A percentile compares a stretch with the other conserved stretches of the same genome.
These are phyloP conservation scores for Pythium aristosporum DNA, from an alignment of 352 stramenopile genomes.

Conservation along the genomic window DNA sequence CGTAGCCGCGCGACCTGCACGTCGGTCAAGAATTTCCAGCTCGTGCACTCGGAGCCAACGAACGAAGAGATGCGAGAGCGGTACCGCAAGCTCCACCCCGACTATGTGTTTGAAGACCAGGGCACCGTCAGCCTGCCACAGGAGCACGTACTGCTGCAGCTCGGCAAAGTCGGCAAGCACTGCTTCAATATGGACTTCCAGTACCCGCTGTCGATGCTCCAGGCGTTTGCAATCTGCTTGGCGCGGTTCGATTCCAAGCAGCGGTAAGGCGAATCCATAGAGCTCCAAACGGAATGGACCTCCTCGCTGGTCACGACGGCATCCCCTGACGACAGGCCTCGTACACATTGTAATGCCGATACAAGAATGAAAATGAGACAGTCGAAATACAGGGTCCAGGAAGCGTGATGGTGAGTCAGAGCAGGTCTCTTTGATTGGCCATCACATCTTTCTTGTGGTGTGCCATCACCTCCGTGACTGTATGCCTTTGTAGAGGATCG, in stretches of 20 bases:
- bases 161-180: constrained; percentile 89
- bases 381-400: no score
- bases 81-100: constrained; percentile 67
- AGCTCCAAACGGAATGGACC: neutral
- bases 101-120: constrained; percentile 81
- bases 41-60: constrained; percentile 81
- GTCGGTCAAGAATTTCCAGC: constrained; percentile 93
- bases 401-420: no score
- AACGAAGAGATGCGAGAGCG: constrained; percentile 70
- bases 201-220: constrained; percentile 90
- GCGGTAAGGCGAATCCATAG: constrained; percentile 28
- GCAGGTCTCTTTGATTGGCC: no score
- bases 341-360: no score
- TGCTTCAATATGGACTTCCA: constrained; percentile 96
- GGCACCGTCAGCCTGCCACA: constrained; percentile 81
- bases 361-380: no score
- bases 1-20: constrained; percentile 87
- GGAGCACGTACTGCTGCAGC: constrained; percentile 80
- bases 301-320: neutral
- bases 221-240: constrained; percentile 92
- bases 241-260: constrained; percentile 91
- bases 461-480: no score
- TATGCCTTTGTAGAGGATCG: no score
- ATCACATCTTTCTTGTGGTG: no score
- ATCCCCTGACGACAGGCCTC: neutral